Percentiles rank a stretch among this genome's conserved stretches.
These are phyloP conservation scores for Ceratonia siliqua DNA, from an alignment of 306 rosid species.

Conservation along the genomic window DNA sequence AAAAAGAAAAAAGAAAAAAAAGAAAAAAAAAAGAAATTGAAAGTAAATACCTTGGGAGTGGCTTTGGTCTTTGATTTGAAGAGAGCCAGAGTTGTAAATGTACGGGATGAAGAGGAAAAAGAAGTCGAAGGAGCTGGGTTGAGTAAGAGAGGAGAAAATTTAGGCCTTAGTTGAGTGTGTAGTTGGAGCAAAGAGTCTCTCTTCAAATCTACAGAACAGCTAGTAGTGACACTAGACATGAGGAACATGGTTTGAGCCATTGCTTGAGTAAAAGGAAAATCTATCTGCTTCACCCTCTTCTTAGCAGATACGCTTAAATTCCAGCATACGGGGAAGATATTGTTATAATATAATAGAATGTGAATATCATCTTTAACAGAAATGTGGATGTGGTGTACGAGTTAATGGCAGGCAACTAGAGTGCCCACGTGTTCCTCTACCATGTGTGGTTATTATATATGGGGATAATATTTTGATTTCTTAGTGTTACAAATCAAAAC, in stretches of 20 bases:
- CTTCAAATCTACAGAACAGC: constrained; percentile 55
- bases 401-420: constrained; percentile 53
- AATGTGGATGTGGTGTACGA: constrained; percentile 67
- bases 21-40: not conserved
- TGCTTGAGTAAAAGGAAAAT: not conserved
- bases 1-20: not conserved
- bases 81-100: constrained; percentile 57
- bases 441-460: constrained; percentile 24
- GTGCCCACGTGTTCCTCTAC: constrained; percentile 69
- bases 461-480: constrained; percentile 47
- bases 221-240: constrained; percentile 63
- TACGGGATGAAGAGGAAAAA: constrained; percentile 32
- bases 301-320: not conserved
- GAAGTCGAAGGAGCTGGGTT: constrained; percentile 47
- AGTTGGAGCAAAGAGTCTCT: constrained; percentile 58
- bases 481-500: not conserved
- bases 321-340: not conserved
- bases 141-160: constrained; percentile 50
- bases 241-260: constrained; percentile 94
- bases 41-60: constrained; percentile 64
- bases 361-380: constrained; percentile 21
- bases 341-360: constrained; percentile 24
- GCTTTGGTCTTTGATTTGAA: constrained; percentile 88
- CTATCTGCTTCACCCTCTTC: not conserved
- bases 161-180: constrained; percentile 61